phyloP scores from a whole-genome alignment of 164 flowering plant species.

The Sextonia rubra region DNA sequence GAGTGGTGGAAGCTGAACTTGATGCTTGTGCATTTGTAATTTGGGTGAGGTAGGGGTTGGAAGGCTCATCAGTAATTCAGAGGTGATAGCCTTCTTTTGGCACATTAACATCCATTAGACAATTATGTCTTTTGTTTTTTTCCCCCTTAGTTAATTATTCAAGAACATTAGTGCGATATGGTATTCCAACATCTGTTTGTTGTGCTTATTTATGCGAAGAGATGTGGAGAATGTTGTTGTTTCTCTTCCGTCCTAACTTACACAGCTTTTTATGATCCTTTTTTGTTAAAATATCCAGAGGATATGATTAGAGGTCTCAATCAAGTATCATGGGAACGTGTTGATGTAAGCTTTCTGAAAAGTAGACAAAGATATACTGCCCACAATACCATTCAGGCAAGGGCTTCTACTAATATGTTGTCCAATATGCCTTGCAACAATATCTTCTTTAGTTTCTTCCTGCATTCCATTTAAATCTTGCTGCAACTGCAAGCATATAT shows the following conservation, averaged over 20 bases:
- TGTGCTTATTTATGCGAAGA: background rate
- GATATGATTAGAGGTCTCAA: conserved; percentile 87
- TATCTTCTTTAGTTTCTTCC: background rate
- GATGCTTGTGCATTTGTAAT: too few species aligned
- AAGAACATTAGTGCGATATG: background rate
- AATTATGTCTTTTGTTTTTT: too few species aligned
- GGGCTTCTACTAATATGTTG: conserved; percentile 16
- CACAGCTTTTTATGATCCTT: background rate
- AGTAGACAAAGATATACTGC: conserved; percentile 75
- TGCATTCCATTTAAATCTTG: background rate
- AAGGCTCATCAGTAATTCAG: too few species aligned
- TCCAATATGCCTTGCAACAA: background rate
- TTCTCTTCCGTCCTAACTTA: background rate
- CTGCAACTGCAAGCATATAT: background rate
- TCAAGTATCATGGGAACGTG: conserved; percentile 83
- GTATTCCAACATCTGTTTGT: background rate
- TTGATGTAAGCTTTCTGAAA: conserved; percentile 85
- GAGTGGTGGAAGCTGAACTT: too few species aligned
- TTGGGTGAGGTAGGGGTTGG: too few species aligned
- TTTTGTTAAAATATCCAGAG: conserved; percentile 38
- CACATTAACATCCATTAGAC: too few species aligned
- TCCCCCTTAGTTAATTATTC: too few species aligned
- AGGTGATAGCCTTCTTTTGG: too few species aligned
- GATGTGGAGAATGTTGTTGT: background rate
- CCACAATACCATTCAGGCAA: conserved; percentile 88